phyloP scores from a whole-genome alignment of 352 stramenopile genomes.

The Globisporangium barbulae region DNA sequence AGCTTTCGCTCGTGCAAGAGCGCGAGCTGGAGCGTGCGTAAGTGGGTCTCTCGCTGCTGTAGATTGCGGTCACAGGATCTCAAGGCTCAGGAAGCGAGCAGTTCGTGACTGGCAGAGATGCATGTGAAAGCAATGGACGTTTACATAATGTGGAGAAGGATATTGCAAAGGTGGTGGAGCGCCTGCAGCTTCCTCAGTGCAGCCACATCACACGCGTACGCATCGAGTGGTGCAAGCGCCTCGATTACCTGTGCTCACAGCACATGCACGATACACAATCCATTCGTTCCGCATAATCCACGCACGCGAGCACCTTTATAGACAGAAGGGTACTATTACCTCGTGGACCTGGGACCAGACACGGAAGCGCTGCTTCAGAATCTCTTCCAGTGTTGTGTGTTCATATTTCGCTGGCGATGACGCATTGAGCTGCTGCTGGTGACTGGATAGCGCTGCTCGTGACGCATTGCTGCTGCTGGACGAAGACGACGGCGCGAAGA shows the following conservation, averaged over 20 bases:
- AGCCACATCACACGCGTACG: slow-evolving; percentile 33
- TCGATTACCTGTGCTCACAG: slow-evolving; percentile 25
- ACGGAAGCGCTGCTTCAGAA: slow-evolving; percentile 21
- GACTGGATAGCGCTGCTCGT: background rate
- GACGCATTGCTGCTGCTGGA: slow-evolving; percentile 3
- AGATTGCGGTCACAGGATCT: slow-evolving; percentile 4
- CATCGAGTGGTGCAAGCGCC: slow-evolving; percentile 23
- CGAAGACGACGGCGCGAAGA: slow-evolving; percentile 13
- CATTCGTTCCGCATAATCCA: no score
- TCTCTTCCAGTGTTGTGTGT: slow-evolving; percentile 18
- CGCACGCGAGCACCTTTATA: no score
- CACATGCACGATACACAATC: background rate
- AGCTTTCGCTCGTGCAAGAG: slow-evolving; percentile 34
- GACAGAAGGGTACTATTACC: slow-evolving; percentile 13
- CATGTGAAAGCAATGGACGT: no score
- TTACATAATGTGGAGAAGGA: slow-evolving; percentile 26
- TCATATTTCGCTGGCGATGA: background rate
- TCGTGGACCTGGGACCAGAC: slow-evolving; percentile 38
- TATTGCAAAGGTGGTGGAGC: slow-evolving; percentile 67
- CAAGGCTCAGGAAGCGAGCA: background rate
- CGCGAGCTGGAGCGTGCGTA: slow-evolving; percentile 52
- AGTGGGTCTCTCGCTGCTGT: slow-evolving; percentile 61
- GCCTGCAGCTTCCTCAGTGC: slow-evolving; percentile 45
- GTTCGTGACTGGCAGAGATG: slow-evolving; percentile 1
- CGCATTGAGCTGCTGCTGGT: background rate